Base-by-base conservation (phyloP, 768 basidiomycete genomes). In the Crepidotus variabilis region DNA sequence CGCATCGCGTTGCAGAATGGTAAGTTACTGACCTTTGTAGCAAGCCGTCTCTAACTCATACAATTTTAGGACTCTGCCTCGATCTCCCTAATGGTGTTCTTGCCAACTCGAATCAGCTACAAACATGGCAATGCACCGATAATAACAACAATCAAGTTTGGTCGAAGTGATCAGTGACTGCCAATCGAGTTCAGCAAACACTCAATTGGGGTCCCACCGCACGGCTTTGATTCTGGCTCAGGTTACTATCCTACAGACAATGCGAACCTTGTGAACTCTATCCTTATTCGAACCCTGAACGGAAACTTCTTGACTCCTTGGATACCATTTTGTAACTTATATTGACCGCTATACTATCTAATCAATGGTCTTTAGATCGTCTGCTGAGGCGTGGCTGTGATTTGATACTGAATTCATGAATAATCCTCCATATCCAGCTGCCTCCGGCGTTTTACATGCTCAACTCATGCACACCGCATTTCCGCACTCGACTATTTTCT, bases 71-170 rank as follows among this genome's bases (percentile, higher is more conserved):
- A 3, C 61, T 63, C 47, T 73, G 71, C 52, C 24, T 67, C 5
- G 73, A 74, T 52, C 57, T 73, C 9, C 59, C 70, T 2, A 63
- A 65, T 52, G 72, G 73, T 0, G 54, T 54, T 21, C 51, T 67
- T 4, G 63, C 66, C 2, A 72, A 71, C 51, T 54, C 59, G 2
- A 68, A 71, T 52, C 63, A 61, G 35, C 49, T 72, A 14, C 71
- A 73, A 51, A 68, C 65, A 2, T 75, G 73, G 73, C 52, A 64
- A 33, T 72, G 71, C 46, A 66, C 68, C 6, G 62, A 63, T 34
- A 62, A 61, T 51, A 67, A 70, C 50, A 54, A 32, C 33, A 69
- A 71, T 43, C 70, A 71, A 51, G 58, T 71, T 20, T 69, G 73
- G 70, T 61, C 57, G 13, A 43, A 43, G 39, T 43, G 39, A 43